Conservation (phyloP, 164 flowering plant species). For the Taxillus chinensis region DNA sequence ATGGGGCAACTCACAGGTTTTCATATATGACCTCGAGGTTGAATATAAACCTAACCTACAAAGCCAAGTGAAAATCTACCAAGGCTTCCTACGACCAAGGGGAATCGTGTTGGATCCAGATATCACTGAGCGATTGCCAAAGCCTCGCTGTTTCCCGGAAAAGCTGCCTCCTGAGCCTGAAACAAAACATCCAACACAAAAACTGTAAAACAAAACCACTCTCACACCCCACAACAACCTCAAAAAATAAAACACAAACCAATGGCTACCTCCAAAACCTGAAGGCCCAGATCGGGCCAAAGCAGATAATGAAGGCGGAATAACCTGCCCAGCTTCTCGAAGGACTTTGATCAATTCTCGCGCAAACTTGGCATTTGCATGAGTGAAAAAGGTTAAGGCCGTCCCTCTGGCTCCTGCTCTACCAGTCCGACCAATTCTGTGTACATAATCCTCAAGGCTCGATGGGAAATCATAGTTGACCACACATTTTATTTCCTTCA, state of each 20-base stretch:
- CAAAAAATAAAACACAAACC: background rate
- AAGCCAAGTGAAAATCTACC: constrained; percentile 21
- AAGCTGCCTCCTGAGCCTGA: constrained; percentile 59
- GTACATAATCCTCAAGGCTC: constrained; percentile 94
- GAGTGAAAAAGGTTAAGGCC: constrained; percentile 78
- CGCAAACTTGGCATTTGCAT: constrained; percentile 69
- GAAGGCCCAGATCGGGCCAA: constrained; percentile 47
- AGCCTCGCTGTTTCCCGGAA: constrained; percentile 51
- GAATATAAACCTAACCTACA: too few species aligned
- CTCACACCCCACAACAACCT: background rate
- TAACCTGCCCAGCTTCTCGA: constrained; percentile 77
- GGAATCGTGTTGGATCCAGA: constrained; percentile 68
- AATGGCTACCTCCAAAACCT: constrained; percentile 23
- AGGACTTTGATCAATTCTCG: constrained; percentile 77
- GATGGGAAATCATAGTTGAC: constrained; percentile 91
- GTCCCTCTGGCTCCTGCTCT: constrained; percentile 96
- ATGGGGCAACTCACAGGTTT: too few species aligned
- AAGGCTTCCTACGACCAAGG: constrained; percentile 37
- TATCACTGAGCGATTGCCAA: constrained; percentile 29
- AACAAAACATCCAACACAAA: constrained; percentile 1
- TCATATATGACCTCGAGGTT: too few species aligned
- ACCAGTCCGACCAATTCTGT: constrained; percentile 97
- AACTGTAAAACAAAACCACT: background rate
- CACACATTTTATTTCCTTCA: constrained; percentile 98
- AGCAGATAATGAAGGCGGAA: constrained; percentile 51